phyloP scores from a whole-genome alignment of 1,284 basidiomycete genomes.

The Heterobasidion irregulare region DNA sequence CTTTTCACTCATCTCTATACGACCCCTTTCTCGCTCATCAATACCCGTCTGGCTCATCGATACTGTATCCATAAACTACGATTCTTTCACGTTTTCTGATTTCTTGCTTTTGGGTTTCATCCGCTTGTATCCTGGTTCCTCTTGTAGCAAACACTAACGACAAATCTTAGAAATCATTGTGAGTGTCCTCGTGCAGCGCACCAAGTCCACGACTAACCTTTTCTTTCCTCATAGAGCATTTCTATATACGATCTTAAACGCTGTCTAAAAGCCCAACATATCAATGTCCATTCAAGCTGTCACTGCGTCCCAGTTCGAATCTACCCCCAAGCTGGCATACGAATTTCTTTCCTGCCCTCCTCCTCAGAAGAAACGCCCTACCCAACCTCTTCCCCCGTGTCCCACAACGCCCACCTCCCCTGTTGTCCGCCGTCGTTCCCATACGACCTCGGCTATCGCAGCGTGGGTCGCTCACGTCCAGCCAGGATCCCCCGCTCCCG shows the following conservation, averaged over 20 bases:
- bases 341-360: conserved; percentile 16
- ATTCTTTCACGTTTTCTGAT: too few relatives aligned
- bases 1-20: background rate
- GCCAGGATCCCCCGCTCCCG: conserved; percentile 55
- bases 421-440: conserved; percentile 23
- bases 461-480: conserved; percentile 55
- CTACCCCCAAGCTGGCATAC: background rate
- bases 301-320: background rate
- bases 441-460: conserved; percentile 32
- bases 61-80: too few relatives aligned
- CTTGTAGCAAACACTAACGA: background rate
- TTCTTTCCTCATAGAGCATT: background rate
- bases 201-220: background rate
- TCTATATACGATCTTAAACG: background rate
- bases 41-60: background rate
- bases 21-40: background rate
- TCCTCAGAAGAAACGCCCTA: conserved; percentile 22
- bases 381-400: conserved; percentile 14
- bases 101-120: background rate
- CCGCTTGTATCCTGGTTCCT: background rate
- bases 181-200: background rate
- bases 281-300: background rate
- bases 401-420: conserved; percentile 4
- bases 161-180: background rate
- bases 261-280: background rate